Conservation (phyloP, 371 early-diverging fungal species). For the Rhizomucor pusillus region DNA sequence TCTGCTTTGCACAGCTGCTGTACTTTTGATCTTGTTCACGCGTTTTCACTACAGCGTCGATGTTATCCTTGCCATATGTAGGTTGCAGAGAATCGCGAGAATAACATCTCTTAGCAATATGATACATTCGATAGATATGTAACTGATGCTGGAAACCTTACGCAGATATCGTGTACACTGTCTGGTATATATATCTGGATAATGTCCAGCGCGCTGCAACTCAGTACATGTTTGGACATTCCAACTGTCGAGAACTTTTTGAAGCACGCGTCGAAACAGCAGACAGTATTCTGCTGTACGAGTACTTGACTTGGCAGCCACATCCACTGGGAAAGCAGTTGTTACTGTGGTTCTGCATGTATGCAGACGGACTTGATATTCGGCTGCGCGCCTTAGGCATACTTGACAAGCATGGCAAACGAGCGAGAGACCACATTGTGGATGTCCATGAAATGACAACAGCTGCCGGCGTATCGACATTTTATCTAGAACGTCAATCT, state of each 20-base stretch:
- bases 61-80: constrained; percentile 63
- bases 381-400: constrained; percentile 30
- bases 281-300: constrained; percentile 19
- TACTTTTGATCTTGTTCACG: constrained; percentile 60
- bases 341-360: constrained; percentile 31
- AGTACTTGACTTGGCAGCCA: constrained; percentile 35
- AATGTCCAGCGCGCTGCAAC: constrained; percentile 30
- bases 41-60: constrained; percentile 73
- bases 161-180: constrained; percentile 31
- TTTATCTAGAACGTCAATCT: constrained; percentile 3
- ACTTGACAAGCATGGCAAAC: constrained; percentile 26
- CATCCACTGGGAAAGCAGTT: constrained; percentile 24
- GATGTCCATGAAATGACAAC: constrained; percentile 14
- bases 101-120: too few relatives aligned
- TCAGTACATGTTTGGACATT: constrained; percentile 26
- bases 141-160: too few relatives aligned
- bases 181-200: constrained; percentile 34
- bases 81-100: constrained; percentile 17
- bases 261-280: constrained; percentile 14
- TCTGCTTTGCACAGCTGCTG: constrained; percentile 45
- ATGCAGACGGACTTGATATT: constrained; percentile 39
- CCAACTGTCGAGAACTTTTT: constrained; percentile 28
- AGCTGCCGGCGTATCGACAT: too few relatives aligned
- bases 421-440: constrained; percentile 1
- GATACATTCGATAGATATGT: too few relatives aligned